Evolutionary conservation across 2,329 filamentous ascomycete species (phyloP), one percentile per base, ranked within the genome.

Genomic region (Periconia digitata): DNA sequence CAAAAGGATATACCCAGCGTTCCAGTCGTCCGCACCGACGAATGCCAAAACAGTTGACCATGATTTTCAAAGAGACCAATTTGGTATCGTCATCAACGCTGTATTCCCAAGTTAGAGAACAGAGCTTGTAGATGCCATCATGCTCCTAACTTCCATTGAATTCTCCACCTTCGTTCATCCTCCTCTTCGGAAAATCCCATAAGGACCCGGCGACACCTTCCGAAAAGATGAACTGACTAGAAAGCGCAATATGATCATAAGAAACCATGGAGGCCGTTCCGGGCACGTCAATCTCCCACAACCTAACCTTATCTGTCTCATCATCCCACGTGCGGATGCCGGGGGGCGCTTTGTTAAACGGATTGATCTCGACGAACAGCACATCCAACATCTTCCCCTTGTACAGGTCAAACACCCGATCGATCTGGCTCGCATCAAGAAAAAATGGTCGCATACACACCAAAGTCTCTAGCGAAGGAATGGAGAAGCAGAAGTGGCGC

Each of bases 251-350:
- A 7, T 62, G 55, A 21, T 62, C 56, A 1, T 64, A 62, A 36
- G 66, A 63, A 6, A 63, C 60, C 36, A 66, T 65, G 40, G 62
- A 68, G 35, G 55, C 59, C 8, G 46, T 61, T n/a, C n/a, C n/a
- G 6, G 64, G 60, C 3, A 67, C 60, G 44, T 67, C 62, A 6
- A 52, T 49, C 42, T 67, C 64, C 60, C 59, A 66, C 5, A 66
- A 49, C 3, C 32, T 56, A 2, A 66, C 60, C 7, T 12, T 39
- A 27, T 67, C 64, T n/a, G n/a, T n/a, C 6, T 54, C 47, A 0
- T 50, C 47, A 1, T 45, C 50, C 63, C 63, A 67, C 6, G 54
- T 47, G 35, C 62, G 42, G 0, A 56, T 61, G 3, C 41, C 36
- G 17, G 40, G 17, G 3, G 63, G 64, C 6, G 60, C 62, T 2